These are phyloP conservation scores for Trichoderma citrinoviride DNA, from an alignment of 2,329 filamentous ascomycete species.

Conservation along the genomic window DNA sequence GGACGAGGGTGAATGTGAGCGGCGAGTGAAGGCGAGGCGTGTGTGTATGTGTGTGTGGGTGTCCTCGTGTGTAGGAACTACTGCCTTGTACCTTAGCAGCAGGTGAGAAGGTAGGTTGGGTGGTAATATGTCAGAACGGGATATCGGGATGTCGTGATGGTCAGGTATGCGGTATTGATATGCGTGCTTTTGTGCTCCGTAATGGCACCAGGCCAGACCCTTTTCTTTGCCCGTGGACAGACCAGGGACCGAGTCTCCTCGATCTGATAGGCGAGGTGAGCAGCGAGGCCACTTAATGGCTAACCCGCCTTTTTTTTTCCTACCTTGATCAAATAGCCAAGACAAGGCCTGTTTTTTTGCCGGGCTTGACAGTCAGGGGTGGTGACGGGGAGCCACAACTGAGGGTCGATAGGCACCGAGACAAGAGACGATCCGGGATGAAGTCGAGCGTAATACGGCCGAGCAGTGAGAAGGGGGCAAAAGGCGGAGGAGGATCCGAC, in stretches of 20 bases:
- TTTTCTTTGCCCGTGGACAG: background rate
- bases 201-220: background rate
- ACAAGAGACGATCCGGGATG: background rate
- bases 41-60: too few relatives aligned
- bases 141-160: background rate
- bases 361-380: constrained; percentile 3
- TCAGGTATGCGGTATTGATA: background rate
- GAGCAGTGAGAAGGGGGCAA: background rate
- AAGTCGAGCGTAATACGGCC: background rate
- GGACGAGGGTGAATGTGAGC: background rate
- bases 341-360: background rate
- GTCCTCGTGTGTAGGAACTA: too few relatives aligned
- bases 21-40: too few relatives aligned
- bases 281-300: constrained; percentile 9
- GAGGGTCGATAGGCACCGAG: background rate
- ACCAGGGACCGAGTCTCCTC: background rate
- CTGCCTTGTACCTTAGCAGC: too few relatives aligned
- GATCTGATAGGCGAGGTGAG: constrained; percentile 6
- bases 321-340: background rate
- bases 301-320: background rate
- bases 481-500: background rate
- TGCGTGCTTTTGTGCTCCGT: background rate
- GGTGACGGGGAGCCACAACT: background rate
- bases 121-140: background rate
- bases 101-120: background rate